Evolutionary conservation across 306 rosid genomes (phyloP).

Genomic region (Castanea sativa): DNA sequence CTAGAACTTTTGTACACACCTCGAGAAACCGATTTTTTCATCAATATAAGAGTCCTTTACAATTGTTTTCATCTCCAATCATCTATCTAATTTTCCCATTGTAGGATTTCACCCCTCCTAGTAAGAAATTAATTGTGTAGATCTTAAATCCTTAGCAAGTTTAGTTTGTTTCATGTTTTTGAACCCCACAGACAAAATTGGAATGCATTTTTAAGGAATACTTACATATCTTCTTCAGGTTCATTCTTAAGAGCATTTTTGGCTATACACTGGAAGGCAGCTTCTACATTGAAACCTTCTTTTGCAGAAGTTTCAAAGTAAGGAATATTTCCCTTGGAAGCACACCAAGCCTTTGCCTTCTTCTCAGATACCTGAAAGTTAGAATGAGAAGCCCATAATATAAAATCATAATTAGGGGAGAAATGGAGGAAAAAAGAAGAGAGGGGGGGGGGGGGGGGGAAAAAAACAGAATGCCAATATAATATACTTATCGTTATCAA

Average conservation of each 20-base stretch:
- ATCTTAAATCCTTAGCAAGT: too few relatives aligned
- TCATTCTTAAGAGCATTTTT: conserved; percentile 60
- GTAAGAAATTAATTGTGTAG: too few relatives aligned
- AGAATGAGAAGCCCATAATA: neutral
- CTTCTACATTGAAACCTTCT: conserved; percentile 62
- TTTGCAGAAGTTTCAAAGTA: conserved; percentile 66
- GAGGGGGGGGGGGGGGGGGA: too few relatives aligned
- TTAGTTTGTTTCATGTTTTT: too few relatives aligned
- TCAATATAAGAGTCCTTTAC: too few relatives aligned
- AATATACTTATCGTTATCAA: too few relatives aligned
- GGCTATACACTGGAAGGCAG: conserved; percentile 60
- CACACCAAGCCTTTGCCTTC: conserved; percentile 70
- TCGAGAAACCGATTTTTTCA: too few relatives aligned
- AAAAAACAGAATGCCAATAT: conserved; percentile 13
- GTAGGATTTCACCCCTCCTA: too few relatives aligned
- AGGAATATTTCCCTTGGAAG: conserved; percentile 62
- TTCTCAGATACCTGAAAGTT: conserved; percentile 53
- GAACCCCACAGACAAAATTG: neutral
- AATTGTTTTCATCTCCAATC: too few relatives aligned
- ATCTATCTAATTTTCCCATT: too few relatives aligned
- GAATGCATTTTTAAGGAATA: neutral
- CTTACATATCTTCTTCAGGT: conserved; percentile 66
- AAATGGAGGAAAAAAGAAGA: neutral
- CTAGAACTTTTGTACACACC: too few relatives aligned
- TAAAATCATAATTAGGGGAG: neutral